Evolutionary conservation across 495 filamentous ascomycete genomes (phyloP).

Genomic region (Penicillium antarcticum): DNA sequence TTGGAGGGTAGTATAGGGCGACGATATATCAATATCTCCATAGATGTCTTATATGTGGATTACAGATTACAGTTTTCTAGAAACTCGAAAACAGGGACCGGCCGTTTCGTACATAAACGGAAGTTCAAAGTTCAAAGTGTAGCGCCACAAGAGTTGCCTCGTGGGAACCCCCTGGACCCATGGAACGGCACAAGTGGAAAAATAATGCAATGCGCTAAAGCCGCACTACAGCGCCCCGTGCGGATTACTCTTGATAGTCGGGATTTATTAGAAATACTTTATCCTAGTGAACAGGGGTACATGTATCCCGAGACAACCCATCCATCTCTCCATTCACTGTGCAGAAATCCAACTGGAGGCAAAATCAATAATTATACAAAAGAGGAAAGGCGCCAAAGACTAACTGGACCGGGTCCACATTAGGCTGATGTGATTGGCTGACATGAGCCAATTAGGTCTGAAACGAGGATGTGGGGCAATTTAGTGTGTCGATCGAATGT

Average conservation of each 20-base stretch:
- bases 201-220: slow-evolving; percentile 1
- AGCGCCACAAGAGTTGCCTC: slow-evolving; percentile 7
- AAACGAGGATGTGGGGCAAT: slow-evolving; percentile 2
- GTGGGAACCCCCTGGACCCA: slow-evolving; percentile 2
- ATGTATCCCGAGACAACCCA: background rate
- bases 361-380: slow-evolving; percentile 1
- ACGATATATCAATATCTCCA: background rate
- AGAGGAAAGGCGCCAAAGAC: slow-evolving; percentile 1
- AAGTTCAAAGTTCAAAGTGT: no score
- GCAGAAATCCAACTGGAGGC: background rate
- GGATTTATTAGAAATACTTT: background rate
- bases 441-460: background rate
- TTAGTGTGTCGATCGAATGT: slow-evolving; percentile 7
- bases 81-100: slow-evolving; percentile 2
- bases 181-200: slow-evolving; percentile 9
- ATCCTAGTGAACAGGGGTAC: no score
- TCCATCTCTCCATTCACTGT: background rate
- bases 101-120: no score
- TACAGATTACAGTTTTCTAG: background rate
- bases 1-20: background rate
- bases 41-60: background rate
- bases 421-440: background rate
- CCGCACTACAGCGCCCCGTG: slow-evolving; percentile 4
- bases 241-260: background rate
- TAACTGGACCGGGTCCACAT: background rate